Evolutionary conservation across 2,329 filamentous ascomycete genomes (phyloP).

Genomic region (Trichoderma polysporum): DNA sequence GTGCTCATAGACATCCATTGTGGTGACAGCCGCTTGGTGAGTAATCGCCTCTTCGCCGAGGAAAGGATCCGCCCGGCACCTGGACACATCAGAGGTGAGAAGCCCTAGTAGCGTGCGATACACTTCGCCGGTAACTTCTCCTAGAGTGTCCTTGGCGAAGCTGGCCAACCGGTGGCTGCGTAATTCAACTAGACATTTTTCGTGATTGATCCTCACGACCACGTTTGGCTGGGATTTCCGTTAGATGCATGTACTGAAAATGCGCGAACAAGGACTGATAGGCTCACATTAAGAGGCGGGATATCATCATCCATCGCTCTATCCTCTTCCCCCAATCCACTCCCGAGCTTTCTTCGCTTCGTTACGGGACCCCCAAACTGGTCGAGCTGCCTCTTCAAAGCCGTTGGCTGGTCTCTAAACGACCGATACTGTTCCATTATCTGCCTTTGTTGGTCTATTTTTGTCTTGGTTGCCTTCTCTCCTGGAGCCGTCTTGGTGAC

Average conservation of each 20-base stretch:
- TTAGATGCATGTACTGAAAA: slow-evolving; percentile 24
- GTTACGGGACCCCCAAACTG: slow-evolving; percentile 39
- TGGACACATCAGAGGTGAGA: slow-evolving; percentile 66
- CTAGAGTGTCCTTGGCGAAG: slow-evolving; percentile 69
- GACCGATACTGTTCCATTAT: slow-evolving; percentile 54
- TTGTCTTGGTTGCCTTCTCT: slow-evolving; percentile 58
- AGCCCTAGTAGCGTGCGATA: slow-evolving; percentile 72
- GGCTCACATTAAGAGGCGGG: slow-evolving; percentile 51
- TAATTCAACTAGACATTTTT: slow-evolving; percentile 78
- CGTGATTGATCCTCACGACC: slow-evolving; percentile 77
- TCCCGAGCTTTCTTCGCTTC: slow-evolving; percentile 57
- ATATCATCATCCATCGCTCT: slow-evolving; percentile 38
- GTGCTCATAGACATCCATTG: slow-evolving; percentile 55
- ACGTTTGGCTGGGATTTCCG: slow-evolving; percentile 59
- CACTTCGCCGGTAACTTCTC: slow-evolving; percentile 71
- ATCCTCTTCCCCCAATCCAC: slow-evolving; percentile 40
- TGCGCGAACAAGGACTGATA: background rate
- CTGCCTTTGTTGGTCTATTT: slow-evolving; percentile 58
- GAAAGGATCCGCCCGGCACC: slow-evolving; percentile 61
- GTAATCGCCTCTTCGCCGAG: slow-evolving; percentile 35
- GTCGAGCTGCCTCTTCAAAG: slow-evolving; percentile 53
- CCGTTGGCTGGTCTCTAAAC: slow-evolving; percentile 52
- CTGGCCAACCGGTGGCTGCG: slow-evolving; percentile 75
- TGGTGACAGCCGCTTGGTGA: slow-evolving; percentile 46
- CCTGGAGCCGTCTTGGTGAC: slow-evolving; percentile 51